A percentile compares a stretch with the other conserved stretches of the same genome.
These are phyloP conservation scores for Magnusiomyces paraingens DNA, from an alignment of 1,139 yeast genomes.

Conservation along the genomic window DNA sequence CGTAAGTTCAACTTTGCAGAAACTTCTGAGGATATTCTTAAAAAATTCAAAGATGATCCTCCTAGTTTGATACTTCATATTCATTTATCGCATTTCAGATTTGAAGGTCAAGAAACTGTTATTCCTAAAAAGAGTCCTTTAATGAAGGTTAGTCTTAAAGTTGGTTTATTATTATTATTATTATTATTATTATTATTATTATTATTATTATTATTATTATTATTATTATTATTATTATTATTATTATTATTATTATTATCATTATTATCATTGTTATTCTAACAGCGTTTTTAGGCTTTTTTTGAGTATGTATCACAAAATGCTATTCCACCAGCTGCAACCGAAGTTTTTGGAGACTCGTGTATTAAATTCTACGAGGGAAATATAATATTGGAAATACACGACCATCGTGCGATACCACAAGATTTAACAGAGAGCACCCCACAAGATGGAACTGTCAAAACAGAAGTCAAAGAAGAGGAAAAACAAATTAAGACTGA, in stretches of 20 bases:
- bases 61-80: constrained; percentile 86
- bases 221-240: not conserved
- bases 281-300: constrained; percentile 43
- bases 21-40: constrained; percentile 65
- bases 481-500: not conserved
- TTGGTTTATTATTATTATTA: not conserved
- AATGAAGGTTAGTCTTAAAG: constrained; percentile 40
- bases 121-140: constrained; percentile 79
- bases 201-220: too few relatives aligned
- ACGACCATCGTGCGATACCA: constrained; percentile 54
- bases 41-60: constrained; percentile 69
- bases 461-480: not conserved
- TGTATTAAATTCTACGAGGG: constrained; percentile 83
- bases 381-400: constrained; percentile 73
- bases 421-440: constrained; percentile 7
- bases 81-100: constrained; percentile 81
- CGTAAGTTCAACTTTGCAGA: constrained; percentile 39
- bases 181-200: not conserved
- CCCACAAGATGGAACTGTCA: constrained; percentile 5
- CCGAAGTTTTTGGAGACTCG: constrained; percentile 83
- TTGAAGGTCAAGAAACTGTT: constrained; percentile 69
- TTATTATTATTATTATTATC: not conserved
- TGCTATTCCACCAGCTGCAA: constrained; percentile 80
- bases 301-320: constrained; percentile 72
- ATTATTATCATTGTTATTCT: not conserved